Percentiles rank a stretch among this genome's conserved stretches.
Evolutionary conservation across 1,139 yeast genomes (phyloP).

Genomic region (Sugiyamaella sp.): DNA sequence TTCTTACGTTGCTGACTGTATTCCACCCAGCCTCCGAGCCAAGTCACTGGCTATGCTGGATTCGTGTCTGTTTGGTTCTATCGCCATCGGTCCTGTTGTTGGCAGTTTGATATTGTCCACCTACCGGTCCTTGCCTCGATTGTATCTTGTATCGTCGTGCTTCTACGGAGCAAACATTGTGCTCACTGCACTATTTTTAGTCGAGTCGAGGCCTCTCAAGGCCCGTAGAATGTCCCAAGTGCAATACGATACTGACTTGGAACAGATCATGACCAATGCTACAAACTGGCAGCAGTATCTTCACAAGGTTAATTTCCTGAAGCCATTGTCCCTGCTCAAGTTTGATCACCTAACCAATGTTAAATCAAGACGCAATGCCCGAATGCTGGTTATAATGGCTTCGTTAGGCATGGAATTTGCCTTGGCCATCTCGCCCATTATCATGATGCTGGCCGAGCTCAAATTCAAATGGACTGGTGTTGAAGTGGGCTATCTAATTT

Average conservation of each 20-base stretch:
- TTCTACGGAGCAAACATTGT: conserved; percentile 39
- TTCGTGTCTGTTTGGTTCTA: conserved; percentile 62
- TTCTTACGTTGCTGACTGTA: conserved; percentile 68
- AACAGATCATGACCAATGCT: conserved; percentile 18
- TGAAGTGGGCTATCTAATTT: conserved; percentile 61
- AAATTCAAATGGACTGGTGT: conserved; percentile 61
- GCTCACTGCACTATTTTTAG: conserved; percentile 48
- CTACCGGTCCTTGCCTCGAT: conserved; percentile 35
- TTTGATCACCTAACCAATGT: conserved; percentile 44
- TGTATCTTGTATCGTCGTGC: conserved; percentile 37
- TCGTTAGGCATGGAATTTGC: conserved; percentile 44
- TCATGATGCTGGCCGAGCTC: conserved; percentile 61
- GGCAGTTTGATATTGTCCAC: conserved; percentile 49
- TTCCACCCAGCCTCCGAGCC: conserved; percentile 56
- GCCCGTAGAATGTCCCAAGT: conserved; percentile 30
- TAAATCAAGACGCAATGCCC: conserved; percentile 44
- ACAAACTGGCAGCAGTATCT: conserved; percentile 24
- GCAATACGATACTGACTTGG: conserved; percentile 19
- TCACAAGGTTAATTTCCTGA: conserved; percentile 34
- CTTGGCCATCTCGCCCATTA: conserved; percentile 48
- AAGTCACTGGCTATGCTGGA: conserved; percentile 58
- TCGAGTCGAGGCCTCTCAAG: conserved; percentile 56
- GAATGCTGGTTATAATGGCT: conserved; percentile 49
- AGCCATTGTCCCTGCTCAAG: conserved; percentile 53
- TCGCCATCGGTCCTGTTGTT: conserved; percentile 64